phyloP scores from a whole-genome alignment of 2,329 filamentous ascomycete species.

The Thelonectria olida region DNA sequence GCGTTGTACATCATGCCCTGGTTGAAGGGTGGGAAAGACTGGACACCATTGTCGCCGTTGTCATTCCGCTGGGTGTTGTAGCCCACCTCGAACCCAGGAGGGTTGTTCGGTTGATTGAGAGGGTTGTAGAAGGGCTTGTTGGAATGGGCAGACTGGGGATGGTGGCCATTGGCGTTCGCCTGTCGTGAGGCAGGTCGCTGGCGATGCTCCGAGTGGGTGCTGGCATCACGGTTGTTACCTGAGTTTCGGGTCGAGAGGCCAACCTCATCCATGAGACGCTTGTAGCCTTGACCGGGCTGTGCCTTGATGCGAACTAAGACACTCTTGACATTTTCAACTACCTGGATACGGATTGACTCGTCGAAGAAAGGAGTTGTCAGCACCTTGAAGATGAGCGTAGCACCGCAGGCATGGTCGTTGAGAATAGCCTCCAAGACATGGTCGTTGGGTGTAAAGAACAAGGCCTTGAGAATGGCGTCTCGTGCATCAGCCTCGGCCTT shows the following conservation, averaged over 20 bases:
- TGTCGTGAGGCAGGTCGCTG: slow-evolving; percentile 67
- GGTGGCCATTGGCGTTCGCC: slow-evolving; percentile 55
- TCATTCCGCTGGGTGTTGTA: slow-evolving; percentile 64
- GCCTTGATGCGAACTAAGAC: slow-evolving; percentile 92
- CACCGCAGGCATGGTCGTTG: slow-evolving; percentile 89
- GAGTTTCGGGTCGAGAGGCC: slow-evolving; percentile 77
- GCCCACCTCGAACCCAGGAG: slow-evolving; percentile 59
- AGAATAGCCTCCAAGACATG: slow-evolving; percentile 90
- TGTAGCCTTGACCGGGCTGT: slow-evolving; percentile 94
- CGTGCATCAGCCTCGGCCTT: slow-evolving; percentile 92
- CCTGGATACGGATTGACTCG: slow-evolving; percentile 85
- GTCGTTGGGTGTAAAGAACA: slow-evolving; percentile 92
- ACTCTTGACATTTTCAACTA: slow-evolving; percentile 90
- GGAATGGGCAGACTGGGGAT: slow-evolving; percentile 52
- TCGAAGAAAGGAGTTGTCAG: slow-evolving; percentile 98
- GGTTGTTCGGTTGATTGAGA: slow-evolving; percentile 52
- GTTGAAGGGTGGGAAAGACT: slow-evolving; percentile 60
- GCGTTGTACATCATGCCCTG: slow-evolving; percentile 63
- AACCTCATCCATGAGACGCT: slow-evolving; percentile 98
- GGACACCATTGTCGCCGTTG: slow-evolving; percentile 58
- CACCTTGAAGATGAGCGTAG: slow-evolving; percentile 98
- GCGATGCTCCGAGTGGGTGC: slow-evolving; percentile 57
- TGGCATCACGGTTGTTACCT: slow-evolving; percentile 54
- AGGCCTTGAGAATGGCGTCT: slow-evolving; percentile 85
- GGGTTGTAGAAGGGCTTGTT: slow-evolving; percentile 64